A percentile compares a stretch with the other conserved stretches of the same genome.
These are phyloP conservation scores for Claviceps arundinis DNA, from an alignment of 2,329 filamentous ascomycete species.

Conservation along the genomic window DNA sequence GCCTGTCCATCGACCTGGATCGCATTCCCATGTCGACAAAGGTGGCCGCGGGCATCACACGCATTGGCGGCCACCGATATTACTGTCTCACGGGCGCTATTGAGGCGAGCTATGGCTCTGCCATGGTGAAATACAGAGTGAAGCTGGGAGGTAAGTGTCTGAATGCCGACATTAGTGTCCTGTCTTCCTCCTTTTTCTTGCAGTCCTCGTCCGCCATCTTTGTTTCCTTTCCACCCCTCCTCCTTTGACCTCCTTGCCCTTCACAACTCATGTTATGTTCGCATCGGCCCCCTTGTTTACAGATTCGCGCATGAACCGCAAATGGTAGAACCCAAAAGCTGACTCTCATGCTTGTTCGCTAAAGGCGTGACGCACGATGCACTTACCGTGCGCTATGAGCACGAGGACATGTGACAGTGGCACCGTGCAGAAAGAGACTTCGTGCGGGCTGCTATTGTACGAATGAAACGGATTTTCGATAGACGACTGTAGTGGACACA, in stretches of 20 bases:
- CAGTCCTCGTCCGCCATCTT: too few species aligned
- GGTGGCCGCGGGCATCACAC: conserved; percentile 15
- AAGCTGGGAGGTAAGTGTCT: conserved; percentile 22
- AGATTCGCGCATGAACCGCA: too few species aligned
- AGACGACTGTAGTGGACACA: too few species aligned
- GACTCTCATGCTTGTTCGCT: background rate
- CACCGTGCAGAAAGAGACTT: background rate
- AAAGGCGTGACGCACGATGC: conserved; percentile 24
- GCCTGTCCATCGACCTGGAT: conserved; percentile 21
- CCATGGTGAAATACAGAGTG: conserved; percentile 23
- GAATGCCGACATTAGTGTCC: background rate
- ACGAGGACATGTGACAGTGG: background rate
- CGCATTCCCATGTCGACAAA: conserved; percentile 21
- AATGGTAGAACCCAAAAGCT: too few species aligned
- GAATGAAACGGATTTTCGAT: too few species aligned
- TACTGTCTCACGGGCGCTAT: conserved; percentile 24
- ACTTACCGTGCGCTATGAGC: conserved; percentile 22
- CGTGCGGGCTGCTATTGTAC: too few species aligned
- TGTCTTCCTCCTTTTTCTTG: too few species aligned
- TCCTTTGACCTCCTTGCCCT: too few species aligned
- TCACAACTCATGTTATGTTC: too few species aligned
- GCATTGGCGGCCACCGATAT: conserved; percentile 24
- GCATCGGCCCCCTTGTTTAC: too few species aligned
- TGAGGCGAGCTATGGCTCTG: conserved; percentile 24
- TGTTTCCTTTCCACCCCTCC: too few species aligned